A percentile compares a stretch with the other conserved stretches of the same genome.
These are phyloP conservation scores for Gigaspora rosea DNA, from an alignment of 192 early-diverging fungal genomes.

Conservation along the genomic window DNA sequence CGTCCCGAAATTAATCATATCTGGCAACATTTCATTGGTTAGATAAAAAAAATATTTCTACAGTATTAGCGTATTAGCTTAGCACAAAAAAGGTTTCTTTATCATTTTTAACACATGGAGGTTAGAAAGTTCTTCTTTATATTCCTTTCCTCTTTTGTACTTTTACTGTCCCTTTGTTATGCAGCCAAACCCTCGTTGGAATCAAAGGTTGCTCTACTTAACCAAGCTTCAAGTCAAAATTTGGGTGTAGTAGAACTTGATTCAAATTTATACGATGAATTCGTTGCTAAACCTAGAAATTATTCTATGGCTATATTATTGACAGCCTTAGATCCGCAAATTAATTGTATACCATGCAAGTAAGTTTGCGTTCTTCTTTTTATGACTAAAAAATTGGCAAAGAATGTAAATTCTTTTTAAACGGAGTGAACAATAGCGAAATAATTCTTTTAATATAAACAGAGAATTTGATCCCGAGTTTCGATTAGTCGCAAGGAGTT, in stretches of 20 bases:
- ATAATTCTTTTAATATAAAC: background rate
- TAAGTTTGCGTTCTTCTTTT: slow-evolving; percentile 34
- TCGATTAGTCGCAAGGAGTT: slow-evolving; percentile 58
- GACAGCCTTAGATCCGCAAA: slow-evolving; percentile 62
- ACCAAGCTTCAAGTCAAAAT: slow-evolving; percentile 28
- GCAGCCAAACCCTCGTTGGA: slow-evolving; percentile 25
- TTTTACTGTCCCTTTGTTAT: background rate
- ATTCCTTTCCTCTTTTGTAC: background rate
- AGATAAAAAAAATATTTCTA: too few relatives aligned
- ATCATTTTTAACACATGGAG: too few relatives aligned
- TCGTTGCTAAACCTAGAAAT: slow-evolving; percentile 64
- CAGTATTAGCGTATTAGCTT: too few relatives aligned
- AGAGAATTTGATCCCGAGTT: slow-evolving; percentile 75
- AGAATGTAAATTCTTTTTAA: too few relatives aligned
- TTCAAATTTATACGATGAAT: slow-evolving; percentile 55
- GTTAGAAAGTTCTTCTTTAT: background rate
- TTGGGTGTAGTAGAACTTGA: slow-evolving; percentile 57
- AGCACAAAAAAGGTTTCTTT: too few relatives aligned
- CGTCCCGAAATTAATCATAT: too few relatives aligned
- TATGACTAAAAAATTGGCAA: too few relatives aligned
- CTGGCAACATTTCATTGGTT: too few relatives aligned
- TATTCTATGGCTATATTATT: slow-evolving; percentile 68
- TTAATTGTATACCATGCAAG: slow-evolving; percentile 76
- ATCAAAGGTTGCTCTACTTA: slow-evolving; percentile 33
- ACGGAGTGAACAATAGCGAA: background rate